Base-by-base conservation (phyloP, 2,329 filamentous ascomycete species). In the Knoxdaviesia capensis region DNA sequence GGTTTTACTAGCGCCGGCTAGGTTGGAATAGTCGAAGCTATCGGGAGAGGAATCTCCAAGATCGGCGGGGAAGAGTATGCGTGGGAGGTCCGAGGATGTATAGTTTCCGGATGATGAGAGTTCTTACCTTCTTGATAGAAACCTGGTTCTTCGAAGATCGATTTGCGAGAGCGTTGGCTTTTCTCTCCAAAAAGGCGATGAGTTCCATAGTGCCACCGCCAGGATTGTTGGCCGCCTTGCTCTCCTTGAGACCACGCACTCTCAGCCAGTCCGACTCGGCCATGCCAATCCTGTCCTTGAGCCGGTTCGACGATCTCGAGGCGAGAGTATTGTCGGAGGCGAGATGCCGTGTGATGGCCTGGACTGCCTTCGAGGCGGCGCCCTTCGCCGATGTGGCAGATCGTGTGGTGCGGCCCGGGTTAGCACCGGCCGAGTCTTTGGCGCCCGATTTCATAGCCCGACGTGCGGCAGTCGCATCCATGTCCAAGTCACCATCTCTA, bases 71-170 rank as follows among this genome's bases (percentile, higher is more conserved):
- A 20, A 20, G 20, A 20, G 20, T 20, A 20, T 20, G 20, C 3
- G 20, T 20, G 20, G 20, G 20, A 20, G 20, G 20, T 3, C 20
- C 20, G 20, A 20, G 20, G 20, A 20, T 20, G 20, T 20, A 20
- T 20, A 20, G 20, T 20, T 20, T 20, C 20, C 20, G 20, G 20
- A 20, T 20, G 3, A 2, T 20, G 20, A 20, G 2, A 20, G 20
- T 20, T 20, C 78, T 74, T 81, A 86, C 81, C 77, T 84, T 83
- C 62, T 74, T 76, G 48, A 87, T 76, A 55, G 68, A 74, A 51
- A 82, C 64, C 49, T 64, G 62, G 52, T 69, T 65, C 52, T 61
- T 53, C 54, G 52, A 50, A 39, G 46, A 51, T 45, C 53, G 51
- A 33, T 65, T 65, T 45, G 62, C 62, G 51, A 74, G 63, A 48